Evolutionary conservation across 202 grass and related monocot genomes (phyloP).

Genomic region (Hordeum pubiflorum): DNA sequence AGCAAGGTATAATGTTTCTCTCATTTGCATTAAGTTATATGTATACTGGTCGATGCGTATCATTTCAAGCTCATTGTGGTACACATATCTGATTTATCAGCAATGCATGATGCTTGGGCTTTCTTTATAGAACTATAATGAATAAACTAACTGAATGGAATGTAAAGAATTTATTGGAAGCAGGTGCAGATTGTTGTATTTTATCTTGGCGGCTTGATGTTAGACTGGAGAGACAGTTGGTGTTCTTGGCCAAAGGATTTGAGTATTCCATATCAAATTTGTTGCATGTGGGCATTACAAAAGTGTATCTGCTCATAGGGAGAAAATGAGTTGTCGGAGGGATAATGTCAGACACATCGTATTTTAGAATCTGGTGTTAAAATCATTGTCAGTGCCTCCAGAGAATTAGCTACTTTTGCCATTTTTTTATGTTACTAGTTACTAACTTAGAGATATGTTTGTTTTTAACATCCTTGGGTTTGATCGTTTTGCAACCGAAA

Average conservation of each 20-base stretch:
- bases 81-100: not conserved
- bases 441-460: not conserved
- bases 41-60: not conserved
- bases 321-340: not conserved
- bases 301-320: not conserved
- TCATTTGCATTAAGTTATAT: constrained; percentile 1
- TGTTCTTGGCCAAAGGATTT: not conserved
- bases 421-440: not conserved
- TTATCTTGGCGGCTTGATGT: not conserved
- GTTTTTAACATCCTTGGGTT: not conserved
- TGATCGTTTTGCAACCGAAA: not conserved
- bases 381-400: constrained; percentile 1
- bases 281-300: not conserved
- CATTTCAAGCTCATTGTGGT: not conserved
- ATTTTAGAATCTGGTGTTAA: not conserved
- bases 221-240: not conserved
- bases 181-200: not conserved
- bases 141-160: not conserved
- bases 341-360: not conserved
- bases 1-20: constrained; percentile 43
- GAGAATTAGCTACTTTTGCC: not conserved
- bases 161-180: not conserved
- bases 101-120: not conserved
- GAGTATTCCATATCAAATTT: not conserved
- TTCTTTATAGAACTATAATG: not conserved